A percentile compares a stretch with the other conserved stretches of the same genome.
Evolutionary conservation across 2,329 filamentous ascomycete species (phyloP).

Genomic region (Onygena corvina): DNA sequence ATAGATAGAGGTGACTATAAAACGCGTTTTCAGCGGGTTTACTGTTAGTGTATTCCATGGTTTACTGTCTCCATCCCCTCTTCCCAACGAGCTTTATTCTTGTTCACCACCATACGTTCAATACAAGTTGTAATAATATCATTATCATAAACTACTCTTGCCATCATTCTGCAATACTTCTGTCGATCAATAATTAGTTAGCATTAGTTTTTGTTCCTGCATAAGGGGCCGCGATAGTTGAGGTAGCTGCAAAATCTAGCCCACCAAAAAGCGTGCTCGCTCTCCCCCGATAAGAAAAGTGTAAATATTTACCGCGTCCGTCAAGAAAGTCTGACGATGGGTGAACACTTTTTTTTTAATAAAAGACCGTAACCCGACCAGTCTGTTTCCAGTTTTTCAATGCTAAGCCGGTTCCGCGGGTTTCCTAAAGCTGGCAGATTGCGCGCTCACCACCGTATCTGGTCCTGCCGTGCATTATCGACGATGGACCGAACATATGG

Average conservation of each 20-base stretch:
- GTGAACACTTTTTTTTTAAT: no score
- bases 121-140: conserved; percentile 1
- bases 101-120: neutral
- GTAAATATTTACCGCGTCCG: neutral
- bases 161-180: neutral
- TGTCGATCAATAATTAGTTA: neutral
- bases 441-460: neutral
- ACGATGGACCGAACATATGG: conserved; percentile 14
- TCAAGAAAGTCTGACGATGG: neutral
- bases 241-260: no score
- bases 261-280: no score
- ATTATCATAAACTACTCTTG: neutral
- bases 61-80: neutral
- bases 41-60: neutral
- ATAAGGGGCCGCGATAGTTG: neutral
- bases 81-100: no score
- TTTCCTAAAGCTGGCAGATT: neutral
- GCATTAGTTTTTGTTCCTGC: neutral
- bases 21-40: no score
- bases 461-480: conserved; percentile 6
- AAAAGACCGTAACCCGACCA: neutral
- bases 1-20: no score
- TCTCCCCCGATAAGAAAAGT: neutral
- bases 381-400: neutral
- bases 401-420: neutral